These are phyloP conservation scores for Euphorbia neoarborescens DNA, from an alignment of 441 rosid genomes.

Conservation along the genomic window DNA sequence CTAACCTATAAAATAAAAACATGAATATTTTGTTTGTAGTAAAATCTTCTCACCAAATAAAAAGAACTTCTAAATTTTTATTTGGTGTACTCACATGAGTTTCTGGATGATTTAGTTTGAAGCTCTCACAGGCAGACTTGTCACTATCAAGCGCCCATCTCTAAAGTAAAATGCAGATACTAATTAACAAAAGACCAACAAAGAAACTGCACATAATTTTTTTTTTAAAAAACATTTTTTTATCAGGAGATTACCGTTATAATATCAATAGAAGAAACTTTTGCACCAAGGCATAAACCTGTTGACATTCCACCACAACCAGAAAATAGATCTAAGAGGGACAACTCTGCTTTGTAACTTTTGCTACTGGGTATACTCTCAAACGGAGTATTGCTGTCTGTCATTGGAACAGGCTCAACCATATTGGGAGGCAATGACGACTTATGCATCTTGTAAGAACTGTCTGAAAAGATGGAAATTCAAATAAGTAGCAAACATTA, in stretches of 20 bases:
- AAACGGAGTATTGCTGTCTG: slow-evolving; percentile 17
- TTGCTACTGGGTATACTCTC: slow-evolving; percentile 28
- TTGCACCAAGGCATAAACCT: slow-evolving; percentile 85
- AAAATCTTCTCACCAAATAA: background rate
- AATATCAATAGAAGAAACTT: slow-evolving; percentile 51
- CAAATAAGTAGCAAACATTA: slow-evolving; percentile 7
- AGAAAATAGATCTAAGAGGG: slow-evolving; percentile 69
- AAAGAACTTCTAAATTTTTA: background rate
- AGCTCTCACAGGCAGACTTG: slow-evolving; percentile 68
- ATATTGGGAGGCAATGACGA: slow-evolving; percentile 19
- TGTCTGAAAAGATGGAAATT: slow-evolving; percentile 33
- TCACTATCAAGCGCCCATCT: slow-evolving; percentile 80
- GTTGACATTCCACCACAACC: slow-evolving; percentile 99
- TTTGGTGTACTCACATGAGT: slow-evolving; percentile 43
- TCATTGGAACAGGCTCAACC: slow-evolving; percentile 22
- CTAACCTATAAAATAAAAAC: slow-evolving; percentile 47
- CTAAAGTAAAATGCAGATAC: slow-evolving; percentile 35
- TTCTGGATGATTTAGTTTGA: slow-evolving; percentile 74
- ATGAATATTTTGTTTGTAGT: background rate
- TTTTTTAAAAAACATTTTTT: slow-evolving; percentile 15
- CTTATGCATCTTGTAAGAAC: slow-evolving; percentile 27
- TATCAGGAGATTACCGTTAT: slow-evolving; percentile 52
- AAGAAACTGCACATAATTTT: slow-evolving; percentile 19
- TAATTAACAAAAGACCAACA: slow-evolving; percentile 16
- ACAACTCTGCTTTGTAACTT: slow-evolving; percentile 35